Evolutionary conservation across 371 early-diverging fungal genomes (phyloP), one percentile per base, ranked within the genome.

Genomic region (Mucor indicus): DNA sequence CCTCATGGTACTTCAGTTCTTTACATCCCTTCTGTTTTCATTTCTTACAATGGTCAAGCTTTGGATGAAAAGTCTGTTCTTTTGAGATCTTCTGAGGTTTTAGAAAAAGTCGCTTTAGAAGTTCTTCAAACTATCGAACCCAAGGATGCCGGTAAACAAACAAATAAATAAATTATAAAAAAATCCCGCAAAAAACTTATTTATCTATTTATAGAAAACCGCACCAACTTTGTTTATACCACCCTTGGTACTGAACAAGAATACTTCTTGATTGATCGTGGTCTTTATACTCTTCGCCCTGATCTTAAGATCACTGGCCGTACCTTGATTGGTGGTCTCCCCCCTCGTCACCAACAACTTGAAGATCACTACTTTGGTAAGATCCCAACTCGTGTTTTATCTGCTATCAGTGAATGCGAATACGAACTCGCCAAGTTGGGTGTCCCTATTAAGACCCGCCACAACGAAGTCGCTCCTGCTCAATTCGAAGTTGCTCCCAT

Each of bases 281-380:
- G 75, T 21, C 72, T 96, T 48, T 95, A 94, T 75, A 69, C 90
- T 43, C 82, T 93, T 51, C 90, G 97, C 40, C 95, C 93, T 41
- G 98, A 98, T 73, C 80, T 98, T 43, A 95, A 95, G 86, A 93
- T 90, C 60, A 83, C 89, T 20, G 98, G 98, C 32, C 90, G 97
- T 57, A 93, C 97, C 29, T 70, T 98, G 32, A 57, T 98, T 27
- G 98, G 98, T 44, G 81, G 84, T 57, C 84, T 96, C 52, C 97
- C 97, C 27, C 93, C 98, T 46, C 91, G 95, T 70, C 96, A 96
- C 72, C 98, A 98, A 80, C 96, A 96, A 83, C 80, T 98, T 52
- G 96, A 96, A 63, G 98, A 98, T 75, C 97, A 98, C 73, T 98
- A 98, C 84, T 98, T 98, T 80, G 98, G 98, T 49, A 86, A 85